A percentile compares a stretch with the other conserved stretches of the same genome.
These are phyloP conservation scores for Leccinum aurantiacum DNA, from an alignment of 768 basidiomycete genomes.

Conservation along the genomic window DNA sequence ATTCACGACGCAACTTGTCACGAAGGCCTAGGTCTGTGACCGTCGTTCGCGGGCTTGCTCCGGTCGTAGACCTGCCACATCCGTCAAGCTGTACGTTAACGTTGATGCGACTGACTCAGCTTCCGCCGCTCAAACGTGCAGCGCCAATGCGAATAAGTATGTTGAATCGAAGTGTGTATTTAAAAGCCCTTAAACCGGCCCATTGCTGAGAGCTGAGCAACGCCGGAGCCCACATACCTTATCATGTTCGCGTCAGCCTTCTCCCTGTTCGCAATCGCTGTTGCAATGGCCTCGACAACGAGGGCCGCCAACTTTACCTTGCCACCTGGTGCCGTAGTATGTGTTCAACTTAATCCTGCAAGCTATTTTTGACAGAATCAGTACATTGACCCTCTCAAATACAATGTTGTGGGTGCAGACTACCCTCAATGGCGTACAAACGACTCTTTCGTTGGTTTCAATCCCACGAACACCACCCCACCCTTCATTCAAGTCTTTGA, in stretches of 20 bases:
- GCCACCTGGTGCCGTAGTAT: conserved; percentile 23
- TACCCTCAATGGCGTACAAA: conserved; percentile 36
- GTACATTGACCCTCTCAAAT: conserved; percentile 51
- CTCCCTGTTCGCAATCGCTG: not conserved
- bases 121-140: not conserved
- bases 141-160: not conserved
- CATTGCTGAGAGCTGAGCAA: not conserved
- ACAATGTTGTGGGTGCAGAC: conserved; percentile 51
- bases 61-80: no score
- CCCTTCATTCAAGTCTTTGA: conserved; percentile 63
- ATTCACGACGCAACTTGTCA: no score
- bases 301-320: conserved; percentile 5
- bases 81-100: no score
- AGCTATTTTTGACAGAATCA: conserved; percentile 20
- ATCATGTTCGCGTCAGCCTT: conserved; percentile 7
- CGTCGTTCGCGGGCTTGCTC: no score
- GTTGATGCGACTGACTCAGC: not conserved
- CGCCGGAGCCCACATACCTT: not conserved
- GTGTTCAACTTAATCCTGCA: not conserved
- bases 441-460: conserved; percentile 46
- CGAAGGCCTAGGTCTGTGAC: no score
- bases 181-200: not conserved
- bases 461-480: conserved; percentile 57
- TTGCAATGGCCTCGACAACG: not conserved
- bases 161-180: not conserved